These are phyloP conservation scores for Onygena corvina DNA, from an alignment of 2,329 filamentous ascomycete species.

Conservation along the genomic window DNA sequence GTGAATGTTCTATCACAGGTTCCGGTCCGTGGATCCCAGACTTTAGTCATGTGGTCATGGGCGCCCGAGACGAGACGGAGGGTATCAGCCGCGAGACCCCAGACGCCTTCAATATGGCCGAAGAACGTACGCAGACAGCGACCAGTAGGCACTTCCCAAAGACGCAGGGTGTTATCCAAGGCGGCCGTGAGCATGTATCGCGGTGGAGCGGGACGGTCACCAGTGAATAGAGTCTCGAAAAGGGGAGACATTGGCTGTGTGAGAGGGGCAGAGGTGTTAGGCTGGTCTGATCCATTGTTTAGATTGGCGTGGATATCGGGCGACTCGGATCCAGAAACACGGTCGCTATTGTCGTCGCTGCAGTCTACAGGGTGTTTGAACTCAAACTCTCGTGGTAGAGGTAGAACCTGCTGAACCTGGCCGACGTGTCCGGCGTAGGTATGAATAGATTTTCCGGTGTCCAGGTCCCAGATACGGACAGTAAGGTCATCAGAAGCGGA, in stretches of 20 bases:
- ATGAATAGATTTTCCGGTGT: slow-evolving; percentile 64
- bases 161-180: slow-evolving; percentile 76
- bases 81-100: slow-evolving; percentile 81
- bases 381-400: slow-evolving; percentile 78
- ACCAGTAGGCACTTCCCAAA: slow-evolving; percentile 80
- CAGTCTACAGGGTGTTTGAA: slow-evolving; percentile 52
- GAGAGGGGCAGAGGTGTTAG: slow-evolving; percentile 13
- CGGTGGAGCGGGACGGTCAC: slow-evolving; percentile 59
- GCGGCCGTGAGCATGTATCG: slow-evolving; percentile 89
- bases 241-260: slow-evolving; percentile 18
- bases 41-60: slow-evolving; percentile 89
- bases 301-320: not conserved
- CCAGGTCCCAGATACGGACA: slow-evolving; percentile 84
- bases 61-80: slow-evolving; percentile 78
- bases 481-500: slow-evolving; percentile 91
- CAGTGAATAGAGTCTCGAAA: slow-evolving; percentile 41
- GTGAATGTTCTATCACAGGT: slow-evolving; percentile 88
- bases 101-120: slow-evolving; percentile 90
- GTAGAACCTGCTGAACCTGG: slow-evolving; percentile 82
- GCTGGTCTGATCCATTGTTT: slow-evolving; percentile 20
- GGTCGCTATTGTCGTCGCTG: slow-evolving; percentile 19
- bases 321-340: slow-evolving; percentile 12
- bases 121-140: slow-evolving; percentile 86
- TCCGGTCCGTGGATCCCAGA: slow-evolving; percentile 85
- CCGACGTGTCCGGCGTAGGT: slow-evolving; percentile 82